Base-by-base conservation (phyloP, 2,329 filamentous ascomycete species). In the Xylariomycetidae sp. region DNA sequence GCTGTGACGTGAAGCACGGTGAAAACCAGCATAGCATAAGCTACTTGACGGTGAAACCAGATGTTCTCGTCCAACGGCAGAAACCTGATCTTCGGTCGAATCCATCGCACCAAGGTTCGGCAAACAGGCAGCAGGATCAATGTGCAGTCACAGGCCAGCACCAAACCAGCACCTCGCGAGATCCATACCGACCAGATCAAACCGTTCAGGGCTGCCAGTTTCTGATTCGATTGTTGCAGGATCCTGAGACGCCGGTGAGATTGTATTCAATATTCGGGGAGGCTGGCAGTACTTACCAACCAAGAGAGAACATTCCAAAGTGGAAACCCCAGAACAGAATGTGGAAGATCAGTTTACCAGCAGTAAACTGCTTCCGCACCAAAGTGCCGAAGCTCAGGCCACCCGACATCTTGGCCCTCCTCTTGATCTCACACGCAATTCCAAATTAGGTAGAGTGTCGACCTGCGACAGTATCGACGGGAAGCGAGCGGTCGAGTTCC, bases 21-120 rank as follows among this genome's bases (percentile, higher is more conserved):
- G 60, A 89, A 98, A 35, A 95, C 56, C 3, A 96, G 70, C 65
- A 96, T 68, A 1, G 87, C 71, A 57, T 98, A 98, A 13, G 92
- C 90, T 26, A 94, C 75, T 60, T 98, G 92, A 44, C 90, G 76
- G 66, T 98, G 92, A 61, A 98, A 93, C 88, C 88, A 98, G 46
- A 89, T 74, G 39, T 88, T 93, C 65, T 98, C 92, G 53, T 98
- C 92, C n/a, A 98, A 72, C 5, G 92, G 92, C 10, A 96, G 58
- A 67, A 84, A 95, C 59, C 79, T 76, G 44, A 95, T 64, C 67
- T 93, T 94, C 17, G 92, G 92, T 44, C 92, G 77, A 36, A 96
- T 60, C 55, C 78, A 83, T 57, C 86, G 78, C 56, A 98, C 74
- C 19, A 96, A 66, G 39, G 90, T 96, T 48, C 92, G 76, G 68